phyloP scores from a whole-genome alignment of 768 basidiomycete species.

The Podaxis mareebaensis region DNA sequence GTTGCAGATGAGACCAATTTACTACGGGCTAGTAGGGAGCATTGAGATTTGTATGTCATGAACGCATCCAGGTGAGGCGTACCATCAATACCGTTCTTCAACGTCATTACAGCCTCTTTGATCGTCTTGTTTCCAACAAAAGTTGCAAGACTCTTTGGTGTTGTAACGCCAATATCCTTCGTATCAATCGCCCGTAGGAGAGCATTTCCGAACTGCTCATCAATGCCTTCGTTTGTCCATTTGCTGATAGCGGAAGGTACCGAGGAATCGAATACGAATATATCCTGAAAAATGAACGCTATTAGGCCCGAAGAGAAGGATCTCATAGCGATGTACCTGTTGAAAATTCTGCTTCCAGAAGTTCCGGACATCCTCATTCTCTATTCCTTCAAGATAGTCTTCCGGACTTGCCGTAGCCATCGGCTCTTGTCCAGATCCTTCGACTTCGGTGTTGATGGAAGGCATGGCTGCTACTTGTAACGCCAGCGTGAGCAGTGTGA shows the following conservation, averaged over 20 bases:
- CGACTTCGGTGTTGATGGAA: constrained; percentile 20
- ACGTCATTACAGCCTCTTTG: constrained; percentile 7
- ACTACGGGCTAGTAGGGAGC: background rate
- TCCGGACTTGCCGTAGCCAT: background rate
- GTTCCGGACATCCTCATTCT: constrained; percentile 18
- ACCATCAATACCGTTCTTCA: constrained; percentile 8
- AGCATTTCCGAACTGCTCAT: constrained; percentile 14
- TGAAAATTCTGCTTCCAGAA: constrained; percentile 28
- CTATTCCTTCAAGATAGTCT: background rate
- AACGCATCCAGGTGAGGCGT: background rate
- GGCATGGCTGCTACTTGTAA: constrained; percentile 8
- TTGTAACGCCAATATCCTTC: constrained; percentile 24
- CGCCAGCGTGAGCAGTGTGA: constrained; percentile 21
- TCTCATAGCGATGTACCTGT: constrained; percentile 19
- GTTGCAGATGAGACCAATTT: background rate
- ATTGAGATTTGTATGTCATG: background rate
- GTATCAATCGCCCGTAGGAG: constrained; percentile 22
- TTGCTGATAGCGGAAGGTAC: constrained; percentile 16
- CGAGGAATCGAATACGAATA: background rate
- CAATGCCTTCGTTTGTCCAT: constrained; percentile 18
- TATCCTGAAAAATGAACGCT: background rate
- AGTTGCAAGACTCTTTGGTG: constrained; percentile 20
- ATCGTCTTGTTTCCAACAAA: constrained; percentile 21
- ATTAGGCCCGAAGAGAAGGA: background rate
- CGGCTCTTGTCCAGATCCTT: constrained; percentile 17